Conservation (phyloP, 1,139 yeast species). For the Wickerhamomyces sp. region DNA sequence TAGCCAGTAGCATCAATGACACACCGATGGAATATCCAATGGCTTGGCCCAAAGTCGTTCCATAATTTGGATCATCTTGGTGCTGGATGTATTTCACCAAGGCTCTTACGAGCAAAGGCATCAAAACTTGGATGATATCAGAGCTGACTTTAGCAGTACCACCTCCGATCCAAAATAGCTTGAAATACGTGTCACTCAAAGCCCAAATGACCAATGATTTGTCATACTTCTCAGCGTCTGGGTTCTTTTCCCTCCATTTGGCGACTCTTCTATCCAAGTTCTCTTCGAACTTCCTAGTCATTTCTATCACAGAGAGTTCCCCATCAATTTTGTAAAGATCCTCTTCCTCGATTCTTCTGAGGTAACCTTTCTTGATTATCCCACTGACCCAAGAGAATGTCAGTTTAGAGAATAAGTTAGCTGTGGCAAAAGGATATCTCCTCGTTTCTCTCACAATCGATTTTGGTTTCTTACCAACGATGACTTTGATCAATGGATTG, state of each 20-base stretch:
- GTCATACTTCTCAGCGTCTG: conserved; percentile 23
- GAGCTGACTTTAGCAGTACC: conserved; percentile 33
- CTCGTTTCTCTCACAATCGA: conserved; percentile 27
- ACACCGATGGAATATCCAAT: conserved; percentile 51
- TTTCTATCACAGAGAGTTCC: conserved; percentile 29
- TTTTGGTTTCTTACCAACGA: conserved; percentile 13
- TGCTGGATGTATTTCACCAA: conserved; percentile 38
- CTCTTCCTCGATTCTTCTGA: conserved; percentile 36
- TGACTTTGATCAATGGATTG: conserved; percentile 3
- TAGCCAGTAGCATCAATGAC: conserved; percentile 34
- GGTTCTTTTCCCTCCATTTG: conserved; percentile 23
- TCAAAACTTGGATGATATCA: conserved; percentile 38
- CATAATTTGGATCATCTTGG: conserved; percentile 14
- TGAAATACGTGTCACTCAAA: conserved; percentile 43
- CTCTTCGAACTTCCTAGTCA: conserved; percentile 21
- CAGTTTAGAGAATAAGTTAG: conserved; percentile 30
- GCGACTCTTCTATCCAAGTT: conserved; percentile 20
- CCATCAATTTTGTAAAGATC: conserved; percentile 36
- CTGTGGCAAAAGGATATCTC: conserved; percentile 28
- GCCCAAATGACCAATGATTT: conserved; percentile 33
- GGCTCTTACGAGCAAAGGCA: conserved; percentile 38
- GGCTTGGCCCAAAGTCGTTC: conserved; percentile 34
- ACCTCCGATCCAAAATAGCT: conserved; percentile 36
- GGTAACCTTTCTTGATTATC: conserved; percentile 37
- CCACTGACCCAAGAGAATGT: conserved; percentile 39